Base-by-base conservation (phyloP, 2,329 filamentous ascomycete genomes). In the Fusarium piperis region DNA sequence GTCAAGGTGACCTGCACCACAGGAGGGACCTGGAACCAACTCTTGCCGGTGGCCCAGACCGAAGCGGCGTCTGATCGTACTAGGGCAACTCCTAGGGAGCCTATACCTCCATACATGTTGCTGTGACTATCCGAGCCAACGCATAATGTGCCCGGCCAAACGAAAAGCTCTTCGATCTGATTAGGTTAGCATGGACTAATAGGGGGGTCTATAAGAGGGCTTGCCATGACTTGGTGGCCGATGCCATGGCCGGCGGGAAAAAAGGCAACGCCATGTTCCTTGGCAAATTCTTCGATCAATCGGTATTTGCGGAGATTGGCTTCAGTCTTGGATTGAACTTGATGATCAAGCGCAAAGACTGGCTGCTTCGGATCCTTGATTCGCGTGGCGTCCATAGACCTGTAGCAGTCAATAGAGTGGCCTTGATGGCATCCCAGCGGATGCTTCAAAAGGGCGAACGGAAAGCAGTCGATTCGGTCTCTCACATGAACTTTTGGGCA, bases 271-370 rank as follows among this genome's bases (percentile, higher is more conserved):
- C 92, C 92, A 66, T 97, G 93, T 68, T 89, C 86, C 77, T 88
- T 87, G 3, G 94, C 94, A 81, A 97, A 97, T 67, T 90, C 87
- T 79, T 96, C 90, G 58, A 97, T 97, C 78, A 93, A 88, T 26
- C 82, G 80, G 80, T 97, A 97, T 78, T 97, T 97, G 77, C 91
- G 90, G 56, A 97, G 79, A 77, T 97, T 97, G 74, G 88, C 84
- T 71, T 93, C 91, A 61, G 84, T 89, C 82, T 91, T 94, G 81
- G 0, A 97, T 91, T 94, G 81, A 0, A 97, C 92, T 76, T 97
- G 93, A 79, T 97, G 94, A 78, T 97, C 94, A 15, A 97, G 84
- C 0, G 93, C 92, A 86, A 95, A 91, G 33, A 97, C 92, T 32
- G 96, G 85, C 82, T 97, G 94, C n/a, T 86, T 83, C 3, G 87